Conservation (phyloP, 2,329 filamentous ascomycete genomes). For the Microsporum ferrugineum region DNA sequence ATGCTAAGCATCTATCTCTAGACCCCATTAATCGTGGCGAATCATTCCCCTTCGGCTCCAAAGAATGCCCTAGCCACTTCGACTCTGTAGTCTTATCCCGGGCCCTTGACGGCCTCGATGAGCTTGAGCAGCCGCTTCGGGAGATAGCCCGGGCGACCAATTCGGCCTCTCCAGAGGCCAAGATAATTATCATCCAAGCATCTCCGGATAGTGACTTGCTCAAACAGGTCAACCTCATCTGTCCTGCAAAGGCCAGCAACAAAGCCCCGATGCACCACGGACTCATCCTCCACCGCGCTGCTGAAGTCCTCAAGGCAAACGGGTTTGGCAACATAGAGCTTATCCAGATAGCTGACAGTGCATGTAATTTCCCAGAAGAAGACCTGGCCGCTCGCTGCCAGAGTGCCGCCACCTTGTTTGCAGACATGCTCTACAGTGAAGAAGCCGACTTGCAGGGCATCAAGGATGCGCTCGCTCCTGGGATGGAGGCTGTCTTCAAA, state of each 20-base stretch:
- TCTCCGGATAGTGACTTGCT: slow-evolving; percentile 7
- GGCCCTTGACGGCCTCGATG: slow-evolving; percentile 3
- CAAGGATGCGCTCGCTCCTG: slow-evolving; percentile 4
- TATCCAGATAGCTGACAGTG: neutral
- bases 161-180: neutral
- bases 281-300: neutral
- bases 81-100: slow-evolving; percentile 4
- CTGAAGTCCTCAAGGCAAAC: neutral
- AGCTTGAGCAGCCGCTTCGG: neutral
- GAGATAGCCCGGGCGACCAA: slow-evolving; percentile 6
- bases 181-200: slow-evolving; percentile 7
- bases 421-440: neutral
- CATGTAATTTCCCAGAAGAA: neutral
- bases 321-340: slow-evolving; percentile 1
- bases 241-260: neutral
- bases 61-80: neutral
- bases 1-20: neutral
- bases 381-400: neutral
- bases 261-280: slow-evolving; percentile 3
- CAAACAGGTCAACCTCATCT: slow-evolving; percentile 2
- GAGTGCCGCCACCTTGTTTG: neutral
- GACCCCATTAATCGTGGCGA: neutral
- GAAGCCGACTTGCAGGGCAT: neutral
- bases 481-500: slow-evolving; percentile 1
- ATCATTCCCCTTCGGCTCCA: neutral